These are phyloP conservation scores for Neckera pumila DNA, from an alignment of 225 moss, liverwort and hornwort species.

Conservation along the genomic window DNA sequence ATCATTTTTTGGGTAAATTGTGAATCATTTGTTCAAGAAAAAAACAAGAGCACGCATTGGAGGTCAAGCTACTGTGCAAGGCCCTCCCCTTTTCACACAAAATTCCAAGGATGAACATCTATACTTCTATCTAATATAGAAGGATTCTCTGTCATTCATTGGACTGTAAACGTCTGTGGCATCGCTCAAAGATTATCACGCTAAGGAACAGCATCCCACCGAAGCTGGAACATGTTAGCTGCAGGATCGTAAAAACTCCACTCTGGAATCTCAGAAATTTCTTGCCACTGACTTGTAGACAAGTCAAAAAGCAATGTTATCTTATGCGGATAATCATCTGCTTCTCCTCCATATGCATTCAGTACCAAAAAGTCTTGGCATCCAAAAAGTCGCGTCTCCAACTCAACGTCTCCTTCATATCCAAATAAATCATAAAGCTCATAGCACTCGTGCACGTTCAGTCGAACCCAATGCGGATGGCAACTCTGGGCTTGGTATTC, in stretches of 20 bases:
- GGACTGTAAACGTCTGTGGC: no score
- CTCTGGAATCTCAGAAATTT: neutral
- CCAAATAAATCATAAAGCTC: neutral
- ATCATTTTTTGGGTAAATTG: no score
- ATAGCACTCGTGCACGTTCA: neutral
- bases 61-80: no score
- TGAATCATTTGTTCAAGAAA: no score
- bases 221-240: neutral
- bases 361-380: neutral
- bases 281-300: neutral
- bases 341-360: neutral
- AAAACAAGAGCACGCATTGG: no score
- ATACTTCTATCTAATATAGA: no score
- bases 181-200: no score
- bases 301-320: neutral
- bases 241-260: no score
- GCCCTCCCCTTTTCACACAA: no score
- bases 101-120: no score
- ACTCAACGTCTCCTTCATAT: rapidly evolving
- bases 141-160: no score
- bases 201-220: neutral
- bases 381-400: neutral
- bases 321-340: no score
- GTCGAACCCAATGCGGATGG: neutral
- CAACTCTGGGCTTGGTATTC: neutral